Evolutionary conservation across 305 asterid genomes (phyloP).

Genomic region (Fraxinus platypoda): DNA sequence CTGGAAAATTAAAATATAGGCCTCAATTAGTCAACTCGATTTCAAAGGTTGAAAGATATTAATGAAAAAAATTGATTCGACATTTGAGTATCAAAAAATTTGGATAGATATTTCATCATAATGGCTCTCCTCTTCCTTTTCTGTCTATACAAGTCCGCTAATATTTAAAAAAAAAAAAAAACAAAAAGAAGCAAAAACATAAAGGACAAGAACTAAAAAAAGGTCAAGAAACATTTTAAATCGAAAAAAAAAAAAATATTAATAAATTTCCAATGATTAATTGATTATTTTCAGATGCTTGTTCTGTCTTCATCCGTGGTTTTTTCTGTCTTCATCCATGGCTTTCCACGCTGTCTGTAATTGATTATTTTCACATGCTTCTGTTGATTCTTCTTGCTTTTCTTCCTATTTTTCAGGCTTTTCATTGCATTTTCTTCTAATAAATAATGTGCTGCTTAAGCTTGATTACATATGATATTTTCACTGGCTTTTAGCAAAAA

Average conservation of each 20-base stretch:
- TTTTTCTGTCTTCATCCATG: conserved; percentile 66
- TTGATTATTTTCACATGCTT: background rate
- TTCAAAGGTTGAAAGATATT: background rate
- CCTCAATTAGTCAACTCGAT: background rate
- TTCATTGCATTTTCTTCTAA: conserved; percentile 54
- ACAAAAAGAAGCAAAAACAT: too few relatives aligned
- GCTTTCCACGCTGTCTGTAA: conserved; percentile 38
- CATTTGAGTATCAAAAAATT: conserved; percentile 30
- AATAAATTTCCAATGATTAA: conserved; percentile 27
- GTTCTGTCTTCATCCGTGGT: conserved; percentile 63
- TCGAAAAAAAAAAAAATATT: conserved; percentile 1
- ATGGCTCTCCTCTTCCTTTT: conserved; percentile 4
- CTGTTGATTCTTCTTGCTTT: background rate
- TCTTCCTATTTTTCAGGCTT: conserved; percentile 13
- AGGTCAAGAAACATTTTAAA: background rate
- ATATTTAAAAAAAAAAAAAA: background rate
- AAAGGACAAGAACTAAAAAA: background rate
- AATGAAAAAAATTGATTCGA: background rate
- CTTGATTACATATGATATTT: conserved; percentile 66
- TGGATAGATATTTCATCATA: conserved; percentile 12
- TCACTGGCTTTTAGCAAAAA: conserved; percentile 88
- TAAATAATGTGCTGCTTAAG: conserved; percentile 79
- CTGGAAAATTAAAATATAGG: background rate
- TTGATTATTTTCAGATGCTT: too few relatives aligned
- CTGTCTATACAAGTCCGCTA: conserved; percentile 27